Evolutionary conservation across 1,139 yeast genomes (phyloP), one percentile per base, ranked within the genome.

Genomic region (Taphrina populina): DNA sequence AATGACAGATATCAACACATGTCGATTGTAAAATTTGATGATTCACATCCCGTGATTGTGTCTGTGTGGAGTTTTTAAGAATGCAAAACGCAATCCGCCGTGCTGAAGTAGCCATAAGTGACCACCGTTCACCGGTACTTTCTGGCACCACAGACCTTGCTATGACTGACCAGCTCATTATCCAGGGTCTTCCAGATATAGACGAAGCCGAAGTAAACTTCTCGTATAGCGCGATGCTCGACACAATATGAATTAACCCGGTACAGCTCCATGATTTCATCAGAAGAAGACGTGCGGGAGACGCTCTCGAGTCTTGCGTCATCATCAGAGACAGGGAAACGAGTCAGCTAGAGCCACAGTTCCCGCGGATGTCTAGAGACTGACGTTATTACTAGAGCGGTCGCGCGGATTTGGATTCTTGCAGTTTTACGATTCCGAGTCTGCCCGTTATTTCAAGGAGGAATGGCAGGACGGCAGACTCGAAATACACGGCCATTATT

Each of bases 201-300:
- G 45, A 40, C 23, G 45, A 40, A 11, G 45, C 27, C 45, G 45
- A 40, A 40, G 45, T 40, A 40, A 40, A 11, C n/a, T n/a, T n/a
- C n/a, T n/a, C n/a, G n/a, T n/a, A n/a, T 40, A 2, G 34, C 13
- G 45, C 32, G 5, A 4, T 27, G 30, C 30, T 27, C 7, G 30
- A 27, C 7, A 11, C 11, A 8, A 8, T 7, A 13, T 4, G 23
- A 27, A 27, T 40, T 40, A 34, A 40, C 45, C n/a, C 34, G 7
- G 19, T n/a, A 13, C 45, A 40, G 45, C 45, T 40, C 11, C 45
- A 40, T 40, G 23, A 34, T 2, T 40, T 20, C 45, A 40, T 40
- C 21, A 26, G 34, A 24, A 23, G 34, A 6, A 40, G 15, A 40
- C 45, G 23, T 13, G 45, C 45, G 4, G 45, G 45, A 2, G 34